Percentiles rank a stretch among this genome's conserved stretches.
These are phyloP conservation scores for Nelumbo lutea DNA, from an alignment of 164 flowering plant species.

Conservation along the genomic window DNA sequence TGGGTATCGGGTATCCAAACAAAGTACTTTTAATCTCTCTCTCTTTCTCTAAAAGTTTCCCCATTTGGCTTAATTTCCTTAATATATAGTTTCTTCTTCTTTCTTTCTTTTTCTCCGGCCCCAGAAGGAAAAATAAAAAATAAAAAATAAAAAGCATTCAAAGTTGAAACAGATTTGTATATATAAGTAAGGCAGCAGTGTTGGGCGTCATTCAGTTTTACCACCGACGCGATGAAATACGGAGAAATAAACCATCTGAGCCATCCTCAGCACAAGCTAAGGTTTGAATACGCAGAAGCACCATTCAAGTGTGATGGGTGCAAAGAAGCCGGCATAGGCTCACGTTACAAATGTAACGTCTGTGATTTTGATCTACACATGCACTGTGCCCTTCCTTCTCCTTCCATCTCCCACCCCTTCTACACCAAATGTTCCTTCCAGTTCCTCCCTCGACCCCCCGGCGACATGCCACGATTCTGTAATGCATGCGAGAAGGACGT, in stretches of 20 bases:
- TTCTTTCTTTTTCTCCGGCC: too few relatives aligned
- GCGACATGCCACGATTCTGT: constrained; percentile 53
- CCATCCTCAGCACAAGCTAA: constrained; percentile 84
- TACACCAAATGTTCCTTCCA: constrained; percentile 74
- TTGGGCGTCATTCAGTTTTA: too few relatives aligned
- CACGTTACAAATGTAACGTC: constrained; percentile 58
- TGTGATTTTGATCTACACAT: constrained; percentile 78
- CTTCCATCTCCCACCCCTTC: constrained; percentile 62
- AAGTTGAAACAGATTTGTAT: too few relatives aligned
- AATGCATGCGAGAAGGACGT: constrained; percentile 84
- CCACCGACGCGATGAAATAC: constrained; percentile 39
- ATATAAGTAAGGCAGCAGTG: too few relatives aligned
- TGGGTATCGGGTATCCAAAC: too few relatives aligned
- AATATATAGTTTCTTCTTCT: not conserved
- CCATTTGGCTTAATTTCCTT: too few relatives aligned
- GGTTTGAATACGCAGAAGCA: constrained; percentile 44
- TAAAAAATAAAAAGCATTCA: too few relatives aligned
- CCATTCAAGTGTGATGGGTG: constrained; percentile 97
- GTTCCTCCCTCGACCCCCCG: constrained; percentile 63
- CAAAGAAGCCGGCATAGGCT: constrained; percentile 86
- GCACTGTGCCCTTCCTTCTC: constrained; percentile 67
- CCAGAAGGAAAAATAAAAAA: too few relatives aligned
- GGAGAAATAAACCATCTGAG: constrained; percentile 64
- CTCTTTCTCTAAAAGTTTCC: too few relatives aligned
- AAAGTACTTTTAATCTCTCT: too few relatives aligned